Evolutionary conservation across 768 basidiomycete genomes (phyloP).

Genomic region (Xerocomus brunneocitrinus): DNA sequence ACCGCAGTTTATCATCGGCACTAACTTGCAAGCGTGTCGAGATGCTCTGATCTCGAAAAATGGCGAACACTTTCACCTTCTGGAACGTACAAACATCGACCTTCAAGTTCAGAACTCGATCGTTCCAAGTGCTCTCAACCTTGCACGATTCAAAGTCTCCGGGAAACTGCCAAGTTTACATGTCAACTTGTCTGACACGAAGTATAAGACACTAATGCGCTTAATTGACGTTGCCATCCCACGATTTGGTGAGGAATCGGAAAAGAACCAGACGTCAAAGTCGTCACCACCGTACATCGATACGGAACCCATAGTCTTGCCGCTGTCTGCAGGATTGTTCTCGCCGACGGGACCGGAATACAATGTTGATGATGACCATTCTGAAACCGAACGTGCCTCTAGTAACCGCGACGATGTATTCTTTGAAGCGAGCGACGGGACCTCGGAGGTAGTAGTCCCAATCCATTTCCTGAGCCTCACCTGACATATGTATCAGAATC

Average conservation of each 20-base stretch:
- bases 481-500: slow-evolving; percentile 19
- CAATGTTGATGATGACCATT: slow-evolving; percentile 56
- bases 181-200: slow-evolving; percentile 85
- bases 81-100: slow-evolving; percentile 89
- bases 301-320: slow-evolving; percentile 38
- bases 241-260: slow-evolving; percentile 55
- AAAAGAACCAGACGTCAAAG: slow-evolving; percentile 17
- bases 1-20: slow-evolving; percentile 80
- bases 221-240: slow-evolving; percentile 90
- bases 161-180: slow-evolving; percentile 84
- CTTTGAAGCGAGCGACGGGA: slow-evolving; percentile 67
- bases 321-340: slow-evolving; percentile 54
- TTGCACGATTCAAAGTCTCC: slow-evolving; percentile 86
- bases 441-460: slow-evolving; percentile 42
- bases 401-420: slow-evolving; percentile 54
- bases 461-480: background rate
- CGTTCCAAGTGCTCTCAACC: slow-evolving; percentile 72
- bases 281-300: slow-evolving; percentile 19
- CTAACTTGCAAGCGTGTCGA: slow-evolving; percentile 75
- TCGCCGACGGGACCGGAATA: slow-evolving; percentile 57
- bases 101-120: slow-evolving; percentile 91
- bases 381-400: slow-evolving; percentile 37
- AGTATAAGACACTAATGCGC: slow-evolving; percentile 90
- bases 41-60: slow-evolving; percentile 63
- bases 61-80: slow-evolving; percentile 67